Percentiles rank a stretch among this genome's conserved stretches.
These are phyloP conservation scores for Isoetes taiwanensis DNA, from an alignment of 75 land plant genomes.

Conservation along the genomic window DNA sequence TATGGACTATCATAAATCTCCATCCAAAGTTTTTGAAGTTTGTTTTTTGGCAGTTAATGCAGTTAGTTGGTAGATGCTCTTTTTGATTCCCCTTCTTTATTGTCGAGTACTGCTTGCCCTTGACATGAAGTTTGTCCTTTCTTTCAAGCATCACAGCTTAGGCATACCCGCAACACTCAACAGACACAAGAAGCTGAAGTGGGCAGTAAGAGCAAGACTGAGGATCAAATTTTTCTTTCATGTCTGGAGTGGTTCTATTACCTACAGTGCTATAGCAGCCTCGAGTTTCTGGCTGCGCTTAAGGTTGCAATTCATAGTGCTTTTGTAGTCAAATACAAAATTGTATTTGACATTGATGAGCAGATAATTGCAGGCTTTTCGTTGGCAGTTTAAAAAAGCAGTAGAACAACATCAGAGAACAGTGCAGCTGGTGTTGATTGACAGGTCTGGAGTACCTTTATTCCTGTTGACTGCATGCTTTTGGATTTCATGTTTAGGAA, in stretches of 20 bases:
- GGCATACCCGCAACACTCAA: neutral
- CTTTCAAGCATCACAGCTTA: neutral
- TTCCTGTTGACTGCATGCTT: too few species aligned
- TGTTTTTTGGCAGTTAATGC: neutral
- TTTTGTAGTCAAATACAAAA: neutral
- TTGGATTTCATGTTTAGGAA: too few species aligned
- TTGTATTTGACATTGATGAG: neutral
- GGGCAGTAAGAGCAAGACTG: neutral
- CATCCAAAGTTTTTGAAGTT: too few species aligned
- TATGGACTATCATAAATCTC: too few species aligned
- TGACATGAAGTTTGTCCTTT: neutral
- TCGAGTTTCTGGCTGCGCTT: constrained; percentile 59
- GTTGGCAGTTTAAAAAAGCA: constrained; percentile 30
- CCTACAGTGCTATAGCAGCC: constrained; percentile 53
- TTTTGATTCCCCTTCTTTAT: neutral
- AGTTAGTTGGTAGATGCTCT: neutral
- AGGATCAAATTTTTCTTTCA: constrained; percentile 32
- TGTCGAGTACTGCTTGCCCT: neutral
- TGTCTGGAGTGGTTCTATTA: constrained; percentile 70
- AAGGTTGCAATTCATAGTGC: constrained; percentile 27
- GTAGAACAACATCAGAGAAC: constrained; percentile 19
- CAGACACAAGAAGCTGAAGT: neutral
- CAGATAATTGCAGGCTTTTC: neutral
- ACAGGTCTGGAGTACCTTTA: too few species aligned
- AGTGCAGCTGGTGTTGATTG: constrained; percentile 50